phyloP scores from a whole-genome alignment of 495 filamentous ascomycete species.

The Tuber melanosporum region DNA sequence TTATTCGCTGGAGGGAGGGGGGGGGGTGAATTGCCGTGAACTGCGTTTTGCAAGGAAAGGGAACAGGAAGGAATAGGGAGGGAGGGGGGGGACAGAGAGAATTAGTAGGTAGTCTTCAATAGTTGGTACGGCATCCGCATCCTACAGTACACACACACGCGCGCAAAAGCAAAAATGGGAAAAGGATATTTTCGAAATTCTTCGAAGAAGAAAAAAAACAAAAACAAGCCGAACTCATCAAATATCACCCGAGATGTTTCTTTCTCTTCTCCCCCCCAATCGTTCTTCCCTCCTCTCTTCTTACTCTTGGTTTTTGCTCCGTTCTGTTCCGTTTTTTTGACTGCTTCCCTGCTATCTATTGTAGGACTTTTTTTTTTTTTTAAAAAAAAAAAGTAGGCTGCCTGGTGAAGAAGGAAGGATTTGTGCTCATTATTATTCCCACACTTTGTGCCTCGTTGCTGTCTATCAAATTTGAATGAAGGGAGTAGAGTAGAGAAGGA shows the following conservation, averaged over 20 bases:
- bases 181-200: not conserved
- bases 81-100: not conserved
- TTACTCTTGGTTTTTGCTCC: not conserved
- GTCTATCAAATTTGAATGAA: not conserved
- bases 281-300: not conserved
- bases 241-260: not conserved
- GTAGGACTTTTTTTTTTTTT: too few species aligned
- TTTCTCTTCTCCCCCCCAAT: not conserved
- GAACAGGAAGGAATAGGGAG: not conserved
- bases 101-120: not conserved
- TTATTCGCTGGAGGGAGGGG: not conserved
- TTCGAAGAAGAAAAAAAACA: not conserved
- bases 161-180: not conserved
- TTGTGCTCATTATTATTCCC: not conserved
- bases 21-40: not conserved
- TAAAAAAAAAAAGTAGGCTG: not conserved
- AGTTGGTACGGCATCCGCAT: not conserved
- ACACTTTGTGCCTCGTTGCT: not conserved
- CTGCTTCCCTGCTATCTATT: not conserved
- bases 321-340: not conserved
- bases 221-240: not conserved
- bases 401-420: not conserved
- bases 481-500: not conserved
- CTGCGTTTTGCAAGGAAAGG: not conserved
- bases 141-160: not conserved